Percentiles rank a stretch among this genome's conserved stretches.
Evolutionary conservation across 345 rosid genomes (phyloP).

Genomic region (Orychophragmus violaceus): DNA sequence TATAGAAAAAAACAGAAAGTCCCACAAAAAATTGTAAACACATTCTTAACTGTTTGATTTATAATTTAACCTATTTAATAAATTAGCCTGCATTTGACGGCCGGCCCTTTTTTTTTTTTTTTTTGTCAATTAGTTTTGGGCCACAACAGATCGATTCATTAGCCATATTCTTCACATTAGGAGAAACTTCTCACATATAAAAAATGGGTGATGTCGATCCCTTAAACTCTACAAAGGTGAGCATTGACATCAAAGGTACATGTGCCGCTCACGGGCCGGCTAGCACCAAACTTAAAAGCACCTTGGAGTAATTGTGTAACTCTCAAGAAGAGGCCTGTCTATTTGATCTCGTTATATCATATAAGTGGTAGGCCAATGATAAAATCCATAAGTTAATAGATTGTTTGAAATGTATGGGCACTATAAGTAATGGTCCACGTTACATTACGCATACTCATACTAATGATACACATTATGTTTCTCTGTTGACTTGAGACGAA

Average conservation of each 20-base stretch:
- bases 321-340: background rate
- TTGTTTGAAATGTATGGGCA: background rate
- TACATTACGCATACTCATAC: background rate
- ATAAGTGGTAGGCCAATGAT: background rate
- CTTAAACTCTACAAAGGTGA: no score
- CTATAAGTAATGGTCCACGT: background rate
- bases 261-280: no score
- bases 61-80: conserved; percentile 15
- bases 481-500: background rate
- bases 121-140: no score
- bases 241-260: no score
- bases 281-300: no score
- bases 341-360: background rate
- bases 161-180: no score
- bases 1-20: conserved; percentile 20
- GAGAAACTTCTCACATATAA: no score
- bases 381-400: background rate
- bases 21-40: conserved; percentile 15
- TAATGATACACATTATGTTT: background rate
- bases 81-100: background rate
- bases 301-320: no score
- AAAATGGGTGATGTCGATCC: no score
- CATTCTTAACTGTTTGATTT: conserved; percentile 12
- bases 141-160: no score
- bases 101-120: no score